Percentiles rank a stretch among this genome's conserved stretches.
Conservation (phyloP, 1,284 basidiomycete species). For the Fistulina hepatica region DNA sequence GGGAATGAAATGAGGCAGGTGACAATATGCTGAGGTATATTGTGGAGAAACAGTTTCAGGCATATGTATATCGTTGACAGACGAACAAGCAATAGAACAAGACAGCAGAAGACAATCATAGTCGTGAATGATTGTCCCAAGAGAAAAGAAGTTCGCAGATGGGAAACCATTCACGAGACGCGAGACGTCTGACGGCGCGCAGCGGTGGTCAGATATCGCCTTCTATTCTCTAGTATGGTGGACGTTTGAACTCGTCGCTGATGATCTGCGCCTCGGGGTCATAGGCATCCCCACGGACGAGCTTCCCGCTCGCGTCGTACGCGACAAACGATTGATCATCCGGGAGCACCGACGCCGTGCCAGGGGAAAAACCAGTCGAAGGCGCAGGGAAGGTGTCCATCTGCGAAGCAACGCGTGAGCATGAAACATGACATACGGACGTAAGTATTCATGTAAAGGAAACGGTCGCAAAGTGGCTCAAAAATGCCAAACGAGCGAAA, state of each 20-base stretch:
- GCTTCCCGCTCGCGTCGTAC: conserved; percentile 14
- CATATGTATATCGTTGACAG: too few species aligned
- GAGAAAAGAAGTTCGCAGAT: too few species aligned
- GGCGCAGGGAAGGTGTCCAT: conserved; percentile 34
- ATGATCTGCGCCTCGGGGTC: conserved; percentile 49
- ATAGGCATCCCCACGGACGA: conserved; percentile 23
- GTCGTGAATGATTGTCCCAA: too few species aligned
- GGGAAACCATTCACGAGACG: too few species aligned
- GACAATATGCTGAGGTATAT: too few species aligned
- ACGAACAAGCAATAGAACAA: too few species aligned
- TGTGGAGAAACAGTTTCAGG: too few species aligned
- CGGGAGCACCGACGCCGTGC: conserved; percentile 13
- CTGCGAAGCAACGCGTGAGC: conserved; percentile 18
- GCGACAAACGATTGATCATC: conserved; percentile 15
- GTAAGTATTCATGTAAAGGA: conserved; percentile 7
- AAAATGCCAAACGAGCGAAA: not conserved
- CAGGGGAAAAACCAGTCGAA: conserved; percentile 10
- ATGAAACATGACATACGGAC: conserved; percentile 6
- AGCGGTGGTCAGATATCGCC: too few species aligned
- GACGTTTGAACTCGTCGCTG: conserved; percentile 51
- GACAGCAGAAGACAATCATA: too few species aligned
- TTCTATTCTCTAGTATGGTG: conserved; percentile 33
- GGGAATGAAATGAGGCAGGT: too few species aligned
- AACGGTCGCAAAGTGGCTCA: not conserved
- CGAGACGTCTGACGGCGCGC: too few species aligned